Percentiles rank a stretch among this genome's conserved stretches.
These are phyloP conservation scores for Astrothelium subdiscretum DNA, from an alignment of 495 filamentous ascomycete genomes.

Conservation along the genomic window DNA sequence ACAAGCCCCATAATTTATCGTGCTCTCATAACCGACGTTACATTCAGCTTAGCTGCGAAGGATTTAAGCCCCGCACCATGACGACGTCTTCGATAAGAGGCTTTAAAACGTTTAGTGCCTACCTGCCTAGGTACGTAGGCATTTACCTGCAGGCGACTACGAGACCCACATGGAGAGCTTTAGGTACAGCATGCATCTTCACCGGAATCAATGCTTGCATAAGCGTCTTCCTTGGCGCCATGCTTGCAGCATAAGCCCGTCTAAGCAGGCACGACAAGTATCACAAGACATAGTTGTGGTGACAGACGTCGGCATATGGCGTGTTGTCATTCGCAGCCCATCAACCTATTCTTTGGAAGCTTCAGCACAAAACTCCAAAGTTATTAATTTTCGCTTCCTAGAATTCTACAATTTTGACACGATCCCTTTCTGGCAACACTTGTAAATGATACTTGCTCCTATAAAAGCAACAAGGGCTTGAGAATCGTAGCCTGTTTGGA, in stretches of 20 bases:
- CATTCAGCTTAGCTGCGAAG: neutral
- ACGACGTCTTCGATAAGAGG: neutral
- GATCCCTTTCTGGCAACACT: neutral
- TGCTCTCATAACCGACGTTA: neutral
- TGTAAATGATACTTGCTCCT: neutral
- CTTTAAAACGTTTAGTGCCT: neutral
- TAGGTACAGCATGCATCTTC: slow-evolving; percentile 1
- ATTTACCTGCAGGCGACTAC: slow-evolving; percentile 1
- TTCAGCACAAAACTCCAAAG: neutral
- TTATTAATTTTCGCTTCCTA: neutral
- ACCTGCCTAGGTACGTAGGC: too few relatives aligned
- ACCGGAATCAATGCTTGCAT: slow-evolving; percentile 1
- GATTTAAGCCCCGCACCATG: neutral
- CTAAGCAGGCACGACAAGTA: neutral
- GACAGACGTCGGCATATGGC: neutral
- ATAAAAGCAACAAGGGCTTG: neutral
- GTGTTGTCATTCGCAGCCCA: neutral
- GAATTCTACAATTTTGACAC: neutral
- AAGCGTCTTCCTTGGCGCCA: neutral
- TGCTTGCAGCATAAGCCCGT: neutral
- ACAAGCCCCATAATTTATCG: neutral
- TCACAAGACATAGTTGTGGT: neutral
- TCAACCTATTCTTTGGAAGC: neutral
- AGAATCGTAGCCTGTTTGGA: neutral
- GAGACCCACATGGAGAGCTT: slow-evolving; percentile 1